These are phyloP conservation scores for Ogataea kodamae DNA, from an alignment of 805 yeast genomes.

Conservation along the genomic window DNA sequence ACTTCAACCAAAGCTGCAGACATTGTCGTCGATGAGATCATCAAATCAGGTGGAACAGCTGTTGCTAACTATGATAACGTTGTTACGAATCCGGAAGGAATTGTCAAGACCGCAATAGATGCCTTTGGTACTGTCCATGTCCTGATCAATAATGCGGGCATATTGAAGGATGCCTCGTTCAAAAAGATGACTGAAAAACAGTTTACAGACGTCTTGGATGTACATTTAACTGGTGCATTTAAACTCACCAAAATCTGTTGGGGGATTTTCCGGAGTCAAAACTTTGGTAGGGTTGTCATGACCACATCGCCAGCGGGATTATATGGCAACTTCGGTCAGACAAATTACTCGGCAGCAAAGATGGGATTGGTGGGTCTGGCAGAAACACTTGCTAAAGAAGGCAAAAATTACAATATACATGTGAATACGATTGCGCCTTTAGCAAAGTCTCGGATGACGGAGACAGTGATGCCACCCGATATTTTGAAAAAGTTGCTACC, in stretches of 20 bases:
- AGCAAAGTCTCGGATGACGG: slow-evolving; percentile 96
- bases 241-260: slow-evolving; percentile 85
- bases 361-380: slow-evolving; percentile 86
- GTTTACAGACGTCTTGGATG: slow-evolving; percentile 75
- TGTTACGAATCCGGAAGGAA: slow-evolving; percentile 73
- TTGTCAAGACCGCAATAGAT: slow-evolving; percentile 80
- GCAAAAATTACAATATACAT: slow-evolving; percentile 74
- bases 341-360: slow-evolving; percentile 93
- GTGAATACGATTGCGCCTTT: slow-evolving; percentile 91
- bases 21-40: slow-evolving; percentile 81
- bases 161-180: slow-evolving; percentile 81
- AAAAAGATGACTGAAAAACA: slow-evolving; percentile 81
- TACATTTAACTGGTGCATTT: slow-evolving; percentile 88
- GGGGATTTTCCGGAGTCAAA: slow-evolving; percentile 82
- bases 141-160: slow-evolving; percentile 92
- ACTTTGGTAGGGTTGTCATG: slow-evolving; percentile 83
- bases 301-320: slow-evolving; percentile 98
- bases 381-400: slow-evolving; percentile 94
- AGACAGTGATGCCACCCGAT: slow-evolving; percentile 80
- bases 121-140: slow-evolving; percentile 86
- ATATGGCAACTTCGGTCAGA: slow-evolving; percentile 95
- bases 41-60: slow-evolving; percentile 72
- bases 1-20: slow-evolving; percentile 77
- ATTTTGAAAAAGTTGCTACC: slow-evolving; percentile 77
- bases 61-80: slow-evolving; percentile 94